Evolutionary conservation across 331 rosid species (phyloP).

Genomic region (Telfairia occidentalis): DNA sequence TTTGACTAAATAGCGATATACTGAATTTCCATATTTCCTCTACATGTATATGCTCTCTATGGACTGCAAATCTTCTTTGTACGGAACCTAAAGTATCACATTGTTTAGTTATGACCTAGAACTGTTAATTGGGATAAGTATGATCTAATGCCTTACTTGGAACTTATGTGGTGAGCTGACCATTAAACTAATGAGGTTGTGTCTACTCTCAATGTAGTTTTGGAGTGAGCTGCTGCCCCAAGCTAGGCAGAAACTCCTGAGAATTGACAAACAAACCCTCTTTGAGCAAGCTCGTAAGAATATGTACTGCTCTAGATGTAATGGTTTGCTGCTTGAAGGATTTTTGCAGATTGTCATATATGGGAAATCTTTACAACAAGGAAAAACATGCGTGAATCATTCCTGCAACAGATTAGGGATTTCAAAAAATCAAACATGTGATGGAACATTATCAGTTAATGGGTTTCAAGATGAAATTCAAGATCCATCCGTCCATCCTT

Average conservation of each 20-base stretch:
- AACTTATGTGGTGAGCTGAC: background rate
- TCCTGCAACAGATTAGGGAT: constrained; percentile 38
- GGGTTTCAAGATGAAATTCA: constrained; percentile 69
- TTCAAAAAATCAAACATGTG: constrained; percentile 42
- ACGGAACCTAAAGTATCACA: background rate
- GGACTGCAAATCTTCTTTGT: background rate
- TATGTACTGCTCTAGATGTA: constrained; percentile 98
- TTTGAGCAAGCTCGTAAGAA: constrained; percentile 98
- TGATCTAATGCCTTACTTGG: background rate
- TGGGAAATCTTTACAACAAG: constrained; percentile 84
- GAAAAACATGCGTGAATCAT: constrained; percentile 38
- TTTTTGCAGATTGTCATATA: constrained; percentile 92
- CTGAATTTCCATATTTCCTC: constrained; percentile 17
- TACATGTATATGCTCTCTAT: background rate
- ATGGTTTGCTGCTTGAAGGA: constrained; percentile 93
- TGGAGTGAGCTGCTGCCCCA: constrained; percentile 67
- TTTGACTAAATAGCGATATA: background rate
- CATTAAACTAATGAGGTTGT: constrained; percentile 15
- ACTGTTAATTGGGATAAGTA: background rate
- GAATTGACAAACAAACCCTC: constrained; percentile 88
- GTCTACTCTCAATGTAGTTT: constrained; percentile 43
- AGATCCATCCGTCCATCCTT: constrained; percentile 92
- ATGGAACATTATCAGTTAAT: constrained; percentile 32
- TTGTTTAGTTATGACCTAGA: background rate
- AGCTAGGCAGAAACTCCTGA: constrained; percentile 77